Conservation (phyloP, 164 flowering plant genomes). For the Akebia trifoliata region DNA sequence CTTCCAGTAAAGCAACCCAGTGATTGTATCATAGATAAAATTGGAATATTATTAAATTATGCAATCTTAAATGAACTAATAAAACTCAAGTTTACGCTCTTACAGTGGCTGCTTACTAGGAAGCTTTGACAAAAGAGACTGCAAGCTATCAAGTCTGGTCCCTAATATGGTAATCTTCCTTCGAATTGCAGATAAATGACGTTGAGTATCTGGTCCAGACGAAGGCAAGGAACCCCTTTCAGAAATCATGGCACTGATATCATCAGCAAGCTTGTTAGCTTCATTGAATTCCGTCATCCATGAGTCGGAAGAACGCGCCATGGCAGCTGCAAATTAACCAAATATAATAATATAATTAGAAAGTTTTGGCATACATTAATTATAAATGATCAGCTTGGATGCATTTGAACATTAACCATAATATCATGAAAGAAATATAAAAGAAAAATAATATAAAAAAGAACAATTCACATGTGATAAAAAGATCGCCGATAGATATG, state of each 20-base stretch:
- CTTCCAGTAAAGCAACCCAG: no score
- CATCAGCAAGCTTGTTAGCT: slow-evolving; percentile 81
- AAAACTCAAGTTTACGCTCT: slow-evolving; percentile 20
- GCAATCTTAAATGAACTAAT: not conserved
- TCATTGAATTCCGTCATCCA: slow-evolving; percentile 86
- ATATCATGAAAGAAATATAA: no score
- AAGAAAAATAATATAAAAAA: no score
- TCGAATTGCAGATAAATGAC: slow-evolving; percentile 67
- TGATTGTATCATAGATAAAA: no score
- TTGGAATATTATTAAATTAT: not conserved
- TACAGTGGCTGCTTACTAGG: slow-evolving; percentile 76
- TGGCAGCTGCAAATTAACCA: slow-evolving; percentile 26
- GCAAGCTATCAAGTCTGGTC: slow-evolving; percentile 78
- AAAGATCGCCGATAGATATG: no score
- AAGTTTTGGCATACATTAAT: not conserved
- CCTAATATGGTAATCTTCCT: slow-evolving; percentile 86
- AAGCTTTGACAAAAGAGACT: slow-evolving; percentile 63
- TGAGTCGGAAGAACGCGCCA: slow-evolving; percentile 74
- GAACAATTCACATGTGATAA: no score
- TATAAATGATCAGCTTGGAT: no score
- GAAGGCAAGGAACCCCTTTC: slow-evolving; percentile 52
- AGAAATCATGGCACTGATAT: slow-evolving; percentile 71
- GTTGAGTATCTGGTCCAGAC: slow-evolving; percentile 76
- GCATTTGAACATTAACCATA: no score
- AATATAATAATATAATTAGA: not conserved